Evolutionary conservation across 2,329 filamentous ascomycete genomes (phyloP).

Genomic region (Aspergillus ochraceoroseus): DNA sequence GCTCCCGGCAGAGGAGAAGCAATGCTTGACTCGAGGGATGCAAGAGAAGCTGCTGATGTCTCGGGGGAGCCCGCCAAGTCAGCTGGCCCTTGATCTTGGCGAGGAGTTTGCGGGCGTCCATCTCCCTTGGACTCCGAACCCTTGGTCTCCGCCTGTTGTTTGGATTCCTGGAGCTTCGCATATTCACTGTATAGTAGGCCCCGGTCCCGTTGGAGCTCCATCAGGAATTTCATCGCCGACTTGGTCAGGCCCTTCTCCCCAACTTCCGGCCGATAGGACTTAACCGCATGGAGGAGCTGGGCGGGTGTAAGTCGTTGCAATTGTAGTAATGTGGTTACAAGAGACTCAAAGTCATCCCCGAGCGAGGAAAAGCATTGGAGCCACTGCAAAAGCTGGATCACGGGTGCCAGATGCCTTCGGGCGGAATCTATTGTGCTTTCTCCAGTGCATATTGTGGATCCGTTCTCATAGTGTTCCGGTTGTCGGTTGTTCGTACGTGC

Average conservation of each 20-base stretch:
- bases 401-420: constrained; percentile 76
- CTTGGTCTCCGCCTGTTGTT: constrained; percentile 20
- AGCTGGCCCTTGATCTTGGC: constrained; percentile 16
- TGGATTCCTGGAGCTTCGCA: constrained; percentile 30
- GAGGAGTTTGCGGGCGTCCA: constrained; percentile 31
- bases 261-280: constrained; percentile 90
- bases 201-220: constrained; percentile 71
- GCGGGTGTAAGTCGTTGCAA: constrained; percentile 77
- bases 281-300: constrained; percentile 85
- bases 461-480: constrained; percentile 91
- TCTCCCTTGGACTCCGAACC: constrained; percentile 18
- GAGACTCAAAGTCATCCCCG: constrained; percentile 80
- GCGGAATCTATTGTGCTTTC: constrained; percentile 83
- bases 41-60: constrained; percentile 17
- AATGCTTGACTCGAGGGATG: constrained; percentile 25
- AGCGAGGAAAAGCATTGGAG: constrained; percentile 95
- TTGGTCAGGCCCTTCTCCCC: constrained; percentile 90
- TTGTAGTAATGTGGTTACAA: constrained; percentile 84
- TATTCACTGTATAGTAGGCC: constrained; percentile 49
- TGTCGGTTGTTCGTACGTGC: constrained; percentile 87
- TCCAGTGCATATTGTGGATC: constrained; percentile 76
- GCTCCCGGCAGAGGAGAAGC: constrained; percentile 25
- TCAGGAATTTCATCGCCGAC: constrained; percentile 78
- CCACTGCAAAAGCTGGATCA: constrained; percentile 95
- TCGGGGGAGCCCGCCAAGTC: constrained; percentile 22